These are phyloP conservation scores for Capsicum baccatum DNA, from an alignment of 257 asterid genomes.

Conservation along the genomic window DNA sequence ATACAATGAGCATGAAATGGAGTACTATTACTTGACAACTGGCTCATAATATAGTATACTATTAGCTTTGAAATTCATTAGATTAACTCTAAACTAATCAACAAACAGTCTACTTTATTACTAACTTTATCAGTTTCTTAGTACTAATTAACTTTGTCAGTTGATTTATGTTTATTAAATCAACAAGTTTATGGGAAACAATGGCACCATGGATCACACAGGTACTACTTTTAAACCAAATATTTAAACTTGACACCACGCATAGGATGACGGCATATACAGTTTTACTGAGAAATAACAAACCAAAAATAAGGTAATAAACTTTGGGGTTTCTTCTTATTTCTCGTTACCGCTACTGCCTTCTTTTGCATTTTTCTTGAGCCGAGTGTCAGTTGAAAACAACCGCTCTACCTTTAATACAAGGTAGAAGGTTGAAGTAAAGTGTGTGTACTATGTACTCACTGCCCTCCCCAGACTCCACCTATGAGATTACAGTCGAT, in stretches of 20 bases:
- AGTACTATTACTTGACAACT: conserved; percentile 43
- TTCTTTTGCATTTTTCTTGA: too few species aligned
- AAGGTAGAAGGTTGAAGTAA: too few species aligned
- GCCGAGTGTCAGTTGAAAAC: too few species aligned
- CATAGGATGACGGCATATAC: too few species aligned
- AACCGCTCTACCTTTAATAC: too few species aligned
- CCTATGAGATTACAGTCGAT: too few species aligned
- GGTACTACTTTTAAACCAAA: not conserved
- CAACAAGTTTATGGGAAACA: not conserved
- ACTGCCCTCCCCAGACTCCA: too few species aligned
- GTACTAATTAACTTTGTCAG: not conserved
- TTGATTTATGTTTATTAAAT: not conserved
- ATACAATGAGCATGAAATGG: conserved; percentile 37
- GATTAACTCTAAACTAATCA: conserved; percentile 17
- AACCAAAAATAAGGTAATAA: too few species aligned
- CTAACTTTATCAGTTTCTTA: not conserved
- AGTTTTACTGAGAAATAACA: too few species aligned
- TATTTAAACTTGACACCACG: too few species aligned
- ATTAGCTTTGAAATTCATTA: conserved; percentile 25
- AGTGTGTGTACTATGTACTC: not conserved
- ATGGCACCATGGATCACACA: not conserved
- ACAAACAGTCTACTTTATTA: not conserved
- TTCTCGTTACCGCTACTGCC: not conserved
- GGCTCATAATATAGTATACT: not conserved
- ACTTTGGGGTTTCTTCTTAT: not conserved